Percentiles rank a stretch among this genome's conserved stretches.
phyloP scores from a whole-genome alignment of 2,329 filamentous ascomycete genomes.

The Sporothrix variecibatus region DNA sequence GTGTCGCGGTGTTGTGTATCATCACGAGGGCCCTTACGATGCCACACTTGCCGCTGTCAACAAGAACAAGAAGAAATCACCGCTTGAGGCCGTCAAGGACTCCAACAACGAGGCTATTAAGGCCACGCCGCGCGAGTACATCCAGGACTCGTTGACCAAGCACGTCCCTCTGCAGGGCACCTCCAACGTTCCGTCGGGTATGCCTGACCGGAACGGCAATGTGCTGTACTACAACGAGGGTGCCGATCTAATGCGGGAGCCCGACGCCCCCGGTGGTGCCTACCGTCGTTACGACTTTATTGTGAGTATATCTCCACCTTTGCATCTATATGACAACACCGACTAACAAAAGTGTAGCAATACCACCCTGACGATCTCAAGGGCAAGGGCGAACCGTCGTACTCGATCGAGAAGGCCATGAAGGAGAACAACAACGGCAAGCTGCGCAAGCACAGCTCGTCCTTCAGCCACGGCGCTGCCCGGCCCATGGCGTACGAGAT shows the following conservation, averaged over 20 bases:
- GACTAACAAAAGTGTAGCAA: slow-evolving; percentile 42
- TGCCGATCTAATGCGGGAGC: slow-evolving; percentile 79
- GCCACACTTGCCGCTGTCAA: slow-evolving; percentile 77
- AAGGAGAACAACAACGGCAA: slow-evolving; percentile 59
- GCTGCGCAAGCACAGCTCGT: slow-evolving; percentile 36
- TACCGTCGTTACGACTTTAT: slow-evolving; percentile 75
- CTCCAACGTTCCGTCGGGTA: slow-evolving; percentile 73
- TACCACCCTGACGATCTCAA: slow-evolving; percentile 79
- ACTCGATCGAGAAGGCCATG: slow-evolving; percentile 66
- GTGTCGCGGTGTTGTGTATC: slow-evolving; percentile 63
- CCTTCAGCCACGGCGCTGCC: slow-evolving; percentile 34
- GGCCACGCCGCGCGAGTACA: slow-evolving; percentile 78
- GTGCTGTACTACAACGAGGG: slow-evolving; percentile 81
- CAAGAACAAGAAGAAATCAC: slow-evolving; percentile 60
- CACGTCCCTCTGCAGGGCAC: slow-evolving; percentile 82
- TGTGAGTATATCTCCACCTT: slow-evolving; percentile 51
- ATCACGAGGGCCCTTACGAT: slow-evolving; percentile 90
- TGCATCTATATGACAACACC: too few species aligned
- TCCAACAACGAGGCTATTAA: slow-evolving; percentile 75
- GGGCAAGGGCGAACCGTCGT: slow-evolving; percentile 79
- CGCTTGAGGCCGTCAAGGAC: slow-evolving; percentile 72
- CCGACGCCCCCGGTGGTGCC: slow-evolving; percentile 66
- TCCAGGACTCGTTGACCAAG: slow-evolving; percentile 69
- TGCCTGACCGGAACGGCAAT: slow-evolving; percentile 66
- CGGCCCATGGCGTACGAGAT: slow-evolving; percentile 46